Evolutionary conservation across 1,284 basidiomycete species (phyloP).

Genomic region (Tylopilus sp.): DNA sequence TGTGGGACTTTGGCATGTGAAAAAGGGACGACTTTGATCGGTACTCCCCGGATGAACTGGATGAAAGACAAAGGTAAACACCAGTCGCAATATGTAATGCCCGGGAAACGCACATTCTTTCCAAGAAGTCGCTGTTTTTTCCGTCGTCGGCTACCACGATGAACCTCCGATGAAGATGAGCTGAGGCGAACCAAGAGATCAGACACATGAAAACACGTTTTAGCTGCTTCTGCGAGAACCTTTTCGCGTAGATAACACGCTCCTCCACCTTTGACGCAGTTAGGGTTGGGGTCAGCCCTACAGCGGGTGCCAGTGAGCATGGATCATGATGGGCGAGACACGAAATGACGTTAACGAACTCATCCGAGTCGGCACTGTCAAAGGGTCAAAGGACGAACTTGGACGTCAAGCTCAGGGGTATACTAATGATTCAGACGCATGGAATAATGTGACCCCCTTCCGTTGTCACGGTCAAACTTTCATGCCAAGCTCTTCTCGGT

Average conservation of each 20-base stretch:
- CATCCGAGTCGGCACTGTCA: conserved; percentile 98
- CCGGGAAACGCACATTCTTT: conserved; percentile 72
- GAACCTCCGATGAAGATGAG: conserved; percentile 64
- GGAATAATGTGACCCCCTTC: too few species aligned
- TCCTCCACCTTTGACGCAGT: conserved; percentile 98
- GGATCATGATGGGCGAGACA: conserved; percentile 44
- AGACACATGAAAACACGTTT: conserved; percentile 59
- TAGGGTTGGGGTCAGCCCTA: conserved; percentile 89
- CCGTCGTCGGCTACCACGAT: conserved; percentile 96
- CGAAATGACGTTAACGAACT: conserved; percentile 69
- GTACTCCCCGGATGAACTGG: conserved; percentile 91
- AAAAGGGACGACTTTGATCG: conserved; percentile 97
- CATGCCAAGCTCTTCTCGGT: too few species aligned
- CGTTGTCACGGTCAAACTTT: too few species aligned
- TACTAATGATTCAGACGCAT: too few species aligned
- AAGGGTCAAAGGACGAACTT: too few species aligned
- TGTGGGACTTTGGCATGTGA: conserved; percentile 91
- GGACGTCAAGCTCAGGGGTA: too few species aligned
- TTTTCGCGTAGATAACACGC: conserved; percentile 98
- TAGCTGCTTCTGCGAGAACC: conserved; percentile 98
- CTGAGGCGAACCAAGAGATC: not conserved
- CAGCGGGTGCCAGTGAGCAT: conserved; percentile 6
- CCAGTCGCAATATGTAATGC: not conserved
- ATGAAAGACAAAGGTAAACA: not conserved
- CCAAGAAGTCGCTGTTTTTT: conserved; percentile 90